A percentile compares a stretch with the other conserved stretches of the same genome.
These are phyloP conservation scores for Cyclocybe cylindracea DNA, from an alignment of 768 basidiomycete genomes.

Conservation along the genomic window DNA sequence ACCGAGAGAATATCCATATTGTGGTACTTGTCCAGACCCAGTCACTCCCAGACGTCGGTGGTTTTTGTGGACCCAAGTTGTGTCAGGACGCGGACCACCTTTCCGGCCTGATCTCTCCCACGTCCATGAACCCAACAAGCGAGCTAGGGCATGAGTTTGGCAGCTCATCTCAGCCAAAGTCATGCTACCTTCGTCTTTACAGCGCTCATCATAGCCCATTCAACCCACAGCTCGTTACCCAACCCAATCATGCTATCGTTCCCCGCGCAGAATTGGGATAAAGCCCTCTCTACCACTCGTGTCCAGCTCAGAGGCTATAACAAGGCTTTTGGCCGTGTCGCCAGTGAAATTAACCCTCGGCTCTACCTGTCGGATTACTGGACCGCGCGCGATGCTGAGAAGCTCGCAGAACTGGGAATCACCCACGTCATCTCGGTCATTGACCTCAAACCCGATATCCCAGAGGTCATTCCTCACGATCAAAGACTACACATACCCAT, in stretches of 20 bases:
- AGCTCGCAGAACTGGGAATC: constrained; percentile 58
- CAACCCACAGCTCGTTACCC: constrained; percentile 2
- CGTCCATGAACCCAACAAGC: no score
- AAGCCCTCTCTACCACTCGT: constrained; percentile 15
- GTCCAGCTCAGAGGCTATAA: constrained; percentile 3
- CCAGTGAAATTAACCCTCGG: constrained; percentile 43
- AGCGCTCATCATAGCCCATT: constrained; percentile 1
- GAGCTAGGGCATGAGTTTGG: no score
- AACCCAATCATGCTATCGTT: constrained; percentile 32
- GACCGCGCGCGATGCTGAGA: constrained; percentile 51
- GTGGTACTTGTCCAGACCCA: no score
- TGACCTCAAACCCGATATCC: constrained; percentile 49
- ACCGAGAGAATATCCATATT: no score
- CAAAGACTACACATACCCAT: constrained; percentile 50
- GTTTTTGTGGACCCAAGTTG: no score
- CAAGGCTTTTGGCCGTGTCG: constrained; percentile 22
- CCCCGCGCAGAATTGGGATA: constrained; percentile 31
- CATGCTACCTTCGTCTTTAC: no score
- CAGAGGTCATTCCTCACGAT: constrained; percentile 41
- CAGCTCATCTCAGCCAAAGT: no score
- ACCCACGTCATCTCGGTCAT: constrained; percentile 75
- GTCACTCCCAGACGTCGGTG: no score
- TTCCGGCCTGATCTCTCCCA: no score
- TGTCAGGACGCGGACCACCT: no score
- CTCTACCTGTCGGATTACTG: constrained; percentile 66